phyloP scores from a whole-genome alignment of 1,139 yeast species.

The Zhuliangozyma parablackwelliae region DNA sequence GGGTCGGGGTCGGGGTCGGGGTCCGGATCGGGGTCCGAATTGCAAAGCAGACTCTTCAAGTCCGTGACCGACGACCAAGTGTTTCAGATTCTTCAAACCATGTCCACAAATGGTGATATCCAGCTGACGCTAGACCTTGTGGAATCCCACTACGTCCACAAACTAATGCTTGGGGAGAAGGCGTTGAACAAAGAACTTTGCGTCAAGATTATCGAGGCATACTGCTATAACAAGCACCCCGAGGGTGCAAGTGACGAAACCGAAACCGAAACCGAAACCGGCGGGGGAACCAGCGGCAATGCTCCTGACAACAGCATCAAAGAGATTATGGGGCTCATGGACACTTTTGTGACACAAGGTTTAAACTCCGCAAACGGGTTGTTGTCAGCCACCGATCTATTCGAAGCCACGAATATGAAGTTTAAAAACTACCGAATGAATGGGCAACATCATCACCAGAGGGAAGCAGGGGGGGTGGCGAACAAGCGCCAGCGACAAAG shows the following conservation, averaged over 20 bases:
- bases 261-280: slow-evolving; percentile 6
- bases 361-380: slow-evolving; percentile 6
- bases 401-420: slow-evolving; percentile 26
- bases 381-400: slow-evolving; percentile 20
- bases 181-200: slow-evolving; percentile 33
- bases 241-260: slow-evolving; percentile 2
- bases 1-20: slow-evolving; percentile 4
- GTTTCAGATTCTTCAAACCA: slow-evolving; percentile 25
- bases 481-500: not conserved
- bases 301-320: slow-evolving; percentile 22
- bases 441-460: no score
- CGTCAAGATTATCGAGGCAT: slow-evolving; percentile 32
- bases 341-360: slow-evolving; percentile 19
- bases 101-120: slow-evolving; percentile 38
- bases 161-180: slow-evolving; percentile 26
- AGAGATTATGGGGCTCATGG: slow-evolving; percentile 29
- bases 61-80: slow-evolving; percentile 15
- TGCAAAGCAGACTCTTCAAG: slow-evolving; percentile 6
- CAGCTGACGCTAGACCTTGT: slow-evolving; percentile 29
- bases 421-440: slow-evolving; percentile 21
- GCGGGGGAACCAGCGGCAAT: slow-evolving; percentile 15
- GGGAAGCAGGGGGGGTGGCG: slow-evolving; percentile 13
- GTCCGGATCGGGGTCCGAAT: slow-evolving; percentile 2
- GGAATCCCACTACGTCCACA: slow-evolving; percentile 35
- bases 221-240: slow-evolving; percentile 21